A percentile compares a stretch with the other conserved stretches of the same genome.
Conservation (phyloP, 306 rosid species). For the Cucumis melo region DNA sequence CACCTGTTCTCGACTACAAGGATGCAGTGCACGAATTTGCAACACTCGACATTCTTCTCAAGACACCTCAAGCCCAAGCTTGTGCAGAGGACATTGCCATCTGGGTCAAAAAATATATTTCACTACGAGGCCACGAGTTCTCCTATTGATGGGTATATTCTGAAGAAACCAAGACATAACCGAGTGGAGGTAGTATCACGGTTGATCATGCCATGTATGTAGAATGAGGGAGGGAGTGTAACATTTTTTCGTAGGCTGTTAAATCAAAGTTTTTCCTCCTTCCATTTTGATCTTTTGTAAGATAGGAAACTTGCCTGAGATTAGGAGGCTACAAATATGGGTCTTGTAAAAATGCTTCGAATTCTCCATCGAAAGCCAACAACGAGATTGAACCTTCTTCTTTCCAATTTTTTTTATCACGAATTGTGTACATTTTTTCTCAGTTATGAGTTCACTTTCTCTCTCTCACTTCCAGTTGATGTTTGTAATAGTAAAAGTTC, state of each 20-base stretch:
- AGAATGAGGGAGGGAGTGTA: conserved; percentile 9
- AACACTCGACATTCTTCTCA: conserved; percentile 81
- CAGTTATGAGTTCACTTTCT: background rate
- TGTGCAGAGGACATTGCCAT: conserved; percentile 94
- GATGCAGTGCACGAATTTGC: conserved; percentile 95
- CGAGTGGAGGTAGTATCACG: conserved; percentile 10
- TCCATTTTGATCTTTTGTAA: conserved; percentile 31
- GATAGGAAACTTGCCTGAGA: conserved; percentile 31
- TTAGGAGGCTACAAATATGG: conserved; percentile 15
- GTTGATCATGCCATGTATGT: background rate
- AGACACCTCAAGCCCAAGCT: conserved; percentile 80
- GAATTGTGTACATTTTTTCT: background rate
- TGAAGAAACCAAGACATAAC: conserved; percentile 7
- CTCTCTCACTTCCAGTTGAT: background rate
- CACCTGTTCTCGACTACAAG: conserved; percentile 84
- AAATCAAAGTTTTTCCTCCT: background rate
- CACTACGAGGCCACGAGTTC: conserved; percentile 87
- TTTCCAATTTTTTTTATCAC: background rate
- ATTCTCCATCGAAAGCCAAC: background rate
- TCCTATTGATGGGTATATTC: conserved; percentile 48
- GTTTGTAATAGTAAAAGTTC: background rate
- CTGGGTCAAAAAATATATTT: conserved; percentile 88
- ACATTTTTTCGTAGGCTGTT: conserved; percentile 2
- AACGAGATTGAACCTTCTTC: background rate
- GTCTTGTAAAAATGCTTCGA: conserved; percentile 1